Evolutionary conservation across 2,329 filamentous ascomycete species (phyloP).

Genomic region (Trichoderma sp.): DNA sequence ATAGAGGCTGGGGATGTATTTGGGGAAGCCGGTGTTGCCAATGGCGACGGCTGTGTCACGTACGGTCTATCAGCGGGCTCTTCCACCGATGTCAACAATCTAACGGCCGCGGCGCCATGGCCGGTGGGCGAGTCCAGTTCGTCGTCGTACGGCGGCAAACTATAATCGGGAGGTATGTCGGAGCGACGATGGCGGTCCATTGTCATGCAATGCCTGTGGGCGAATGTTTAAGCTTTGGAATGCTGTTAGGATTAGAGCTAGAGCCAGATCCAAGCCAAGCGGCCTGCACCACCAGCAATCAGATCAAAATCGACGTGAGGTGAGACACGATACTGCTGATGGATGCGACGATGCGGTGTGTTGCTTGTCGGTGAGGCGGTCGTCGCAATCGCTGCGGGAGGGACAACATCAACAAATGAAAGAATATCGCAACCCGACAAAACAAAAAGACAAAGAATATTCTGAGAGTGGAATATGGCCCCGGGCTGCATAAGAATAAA

Average conservation of each 20-base stretch:
- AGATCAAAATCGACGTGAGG: not conserved
- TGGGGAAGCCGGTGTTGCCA: slow-evolving; percentile 26
- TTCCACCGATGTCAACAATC: slow-evolving; percentile 66
- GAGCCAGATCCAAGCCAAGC: slow-evolving; percentile 3
- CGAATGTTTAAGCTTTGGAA: slow-evolving; percentile 26
- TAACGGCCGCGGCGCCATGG: slow-evolving; percentile 58
- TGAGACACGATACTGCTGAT: not conserved
- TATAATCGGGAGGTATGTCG: slow-evolving; percentile 61
- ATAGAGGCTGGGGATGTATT: slow-evolving; percentile 16
- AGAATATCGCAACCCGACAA: not conserved
- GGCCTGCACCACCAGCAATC: slow-evolving; percentile 20
- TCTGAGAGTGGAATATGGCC: slow-evolving; percentile 1
- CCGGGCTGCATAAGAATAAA: slow-evolving; percentile 23
- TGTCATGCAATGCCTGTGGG: slow-evolving; percentile 10
- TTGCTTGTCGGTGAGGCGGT: not conserved
- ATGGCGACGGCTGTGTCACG: slow-evolving; percentile 26
- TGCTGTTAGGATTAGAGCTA: slow-evolving; percentile 5
- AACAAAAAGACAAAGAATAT: not conserved
- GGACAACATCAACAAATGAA: not conserved
- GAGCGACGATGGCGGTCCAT: slow-evolving; percentile 57
- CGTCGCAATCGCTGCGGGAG: not conserved
- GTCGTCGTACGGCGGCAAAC: slow-evolving; percentile 56
- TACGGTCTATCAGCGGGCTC: slow-evolving; percentile 46
- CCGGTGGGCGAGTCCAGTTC: slow-evolving; percentile 54
- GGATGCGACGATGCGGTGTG: slow-evolving; percentile 9